phyloP scores from a whole-genome alignment of 768 basidiomycete genomes.

The Collybia sordida region DNA sequence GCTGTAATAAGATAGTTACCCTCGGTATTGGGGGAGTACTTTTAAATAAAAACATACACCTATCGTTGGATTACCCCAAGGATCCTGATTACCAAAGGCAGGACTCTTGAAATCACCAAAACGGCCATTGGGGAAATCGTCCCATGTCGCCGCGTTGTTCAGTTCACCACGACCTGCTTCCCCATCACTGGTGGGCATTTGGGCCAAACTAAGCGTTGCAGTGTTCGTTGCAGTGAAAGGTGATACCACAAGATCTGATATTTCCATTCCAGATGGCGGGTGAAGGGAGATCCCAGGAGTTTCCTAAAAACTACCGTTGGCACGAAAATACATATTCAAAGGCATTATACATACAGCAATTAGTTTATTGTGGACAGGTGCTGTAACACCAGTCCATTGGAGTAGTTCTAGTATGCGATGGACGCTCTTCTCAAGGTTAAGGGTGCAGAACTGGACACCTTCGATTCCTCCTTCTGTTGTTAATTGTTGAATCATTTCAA shows the following conservation, averaged over 20 bases:
- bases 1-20: background rate
- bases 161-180: conserved; percentile 73
- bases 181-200: conserved; percentile 43
- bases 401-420: conserved; percentile 80
- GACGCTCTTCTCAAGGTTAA: conserved; percentile 97
- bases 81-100: conserved; percentile 82
- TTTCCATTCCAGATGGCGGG: conserved; percentile 23
- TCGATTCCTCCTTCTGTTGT: conserved; percentile 54
- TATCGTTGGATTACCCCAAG: conserved; percentile 71
- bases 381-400: conserved; percentile 59
- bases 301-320: conserved; percentile 11
- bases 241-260: conserved; percentile 50
- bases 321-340: background rate
- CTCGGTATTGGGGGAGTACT: too few relatives aligned
- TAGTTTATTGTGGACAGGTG: conserved; percentile 56
- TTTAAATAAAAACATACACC: conserved; percentile 37
- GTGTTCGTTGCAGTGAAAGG: conserved; percentile 63
- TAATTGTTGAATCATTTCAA: conserved; percentile 70
- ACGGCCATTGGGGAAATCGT: conserved; percentile 97
- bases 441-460: conserved; percentile 92
- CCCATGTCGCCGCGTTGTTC: conserved; percentile 80
- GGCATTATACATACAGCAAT: conserved; percentile 49
- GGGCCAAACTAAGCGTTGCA: conserved; percentile 56
- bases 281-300: conserved; percentile 37
- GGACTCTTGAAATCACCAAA: conserved; percentile 98